phyloP scores from a whole-genome alignment of 2,329 filamentous ascomycete species.

The Cyphellophora attinorum region DNA sequence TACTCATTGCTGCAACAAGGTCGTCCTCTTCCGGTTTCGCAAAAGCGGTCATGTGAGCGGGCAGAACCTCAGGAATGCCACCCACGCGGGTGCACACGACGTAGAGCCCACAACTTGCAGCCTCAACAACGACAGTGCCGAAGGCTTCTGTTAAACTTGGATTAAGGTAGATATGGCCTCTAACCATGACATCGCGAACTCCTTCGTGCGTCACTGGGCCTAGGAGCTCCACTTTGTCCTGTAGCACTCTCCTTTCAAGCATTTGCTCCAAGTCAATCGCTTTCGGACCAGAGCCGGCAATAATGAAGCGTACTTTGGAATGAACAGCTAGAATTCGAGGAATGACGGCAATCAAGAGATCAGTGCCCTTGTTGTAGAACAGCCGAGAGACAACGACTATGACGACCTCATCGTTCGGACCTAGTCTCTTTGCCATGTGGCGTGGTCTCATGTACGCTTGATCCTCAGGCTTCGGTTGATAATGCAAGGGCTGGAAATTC shows the following conservation, averaged over 20 bases:
- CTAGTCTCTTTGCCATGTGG: slow-evolving; percentile 57
- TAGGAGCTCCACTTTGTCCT: slow-evolving; percentile 86
- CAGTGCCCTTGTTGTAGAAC: slow-evolving; percentile 98
- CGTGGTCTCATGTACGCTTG: slow-evolving; percentile 19
- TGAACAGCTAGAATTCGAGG: slow-evolving; percentile 83
- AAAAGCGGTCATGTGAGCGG: slow-evolving; percentile 94
- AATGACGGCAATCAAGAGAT: slow-evolving; percentile 91
- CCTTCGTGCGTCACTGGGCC: slow-evolving; percentile 91
- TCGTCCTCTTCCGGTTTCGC: slow-evolving; percentile 96
- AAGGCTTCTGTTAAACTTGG: slow-evolving; percentile 94
- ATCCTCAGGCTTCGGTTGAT: slow-evolving; percentile 35
- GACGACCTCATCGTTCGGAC: slow-evolving; percentile 78
- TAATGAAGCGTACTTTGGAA: slow-evolving; percentile 91
- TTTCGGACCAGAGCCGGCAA: slow-evolving; percentile 90
- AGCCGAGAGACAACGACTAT: slow-evolving; percentile 95
- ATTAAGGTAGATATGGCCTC: slow-evolving; percentile 92
- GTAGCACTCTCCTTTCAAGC: slow-evolving; percentile 87
- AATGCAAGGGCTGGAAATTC: slow-evolving; percentile 71
- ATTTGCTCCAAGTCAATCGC: slow-evolving; percentile 97
- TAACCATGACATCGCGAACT: slow-evolving; percentile 93
- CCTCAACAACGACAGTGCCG: slow-evolving; percentile 94
- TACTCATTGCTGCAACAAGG: slow-evolving; percentile 77
- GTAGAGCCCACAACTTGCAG: slow-evolving; percentile 88
- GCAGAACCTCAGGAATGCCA: slow-evolving; percentile 91
- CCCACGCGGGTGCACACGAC: slow-evolving; percentile 95